A percentile compares a stretch with the other conserved stretches of the same genome.
These are phyloP conservation scores for Eimeria maxima DNA, from an alignment of 169 alveolate species.

Conservation along the genomic window DNA sequence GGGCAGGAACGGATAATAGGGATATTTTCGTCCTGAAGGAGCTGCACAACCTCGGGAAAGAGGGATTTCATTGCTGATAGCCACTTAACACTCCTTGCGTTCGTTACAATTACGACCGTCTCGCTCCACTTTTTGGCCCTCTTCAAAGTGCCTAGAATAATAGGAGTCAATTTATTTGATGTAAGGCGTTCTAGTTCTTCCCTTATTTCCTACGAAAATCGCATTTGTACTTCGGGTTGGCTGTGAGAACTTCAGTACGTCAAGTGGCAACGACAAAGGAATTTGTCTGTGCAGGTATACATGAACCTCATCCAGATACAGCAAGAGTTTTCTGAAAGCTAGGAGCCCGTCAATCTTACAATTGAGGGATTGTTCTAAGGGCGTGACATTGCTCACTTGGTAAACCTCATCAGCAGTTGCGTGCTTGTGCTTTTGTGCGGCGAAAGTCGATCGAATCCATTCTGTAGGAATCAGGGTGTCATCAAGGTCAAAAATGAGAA, in stretches of 20 bases:
- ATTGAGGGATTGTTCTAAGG: background rate
- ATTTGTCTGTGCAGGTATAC: background rate
- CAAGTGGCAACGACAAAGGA: background rate
- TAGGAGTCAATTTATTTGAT: conserved; percentile 85
- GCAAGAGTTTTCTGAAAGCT: background rate
- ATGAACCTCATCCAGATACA: background rate
- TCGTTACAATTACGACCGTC: conserved; percentile 91
- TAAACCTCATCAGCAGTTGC: conserved; percentile 72
- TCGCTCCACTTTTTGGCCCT: conserved; percentile 86
- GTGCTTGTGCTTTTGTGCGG: conserved; percentile 66
- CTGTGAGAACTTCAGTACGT: background rate
- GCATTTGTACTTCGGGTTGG: background rate
- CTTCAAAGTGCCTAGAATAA: conserved; percentile 84
- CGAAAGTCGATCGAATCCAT: conserved; percentile 88
- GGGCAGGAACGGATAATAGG: conserved; percentile 90
- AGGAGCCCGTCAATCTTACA: background rate
- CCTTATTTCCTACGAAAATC: conserved; percentile 80
- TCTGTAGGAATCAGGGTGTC: conserved; percentile 92
- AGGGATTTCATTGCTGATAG: conserved; percentile 88
- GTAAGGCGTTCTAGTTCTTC: conserved; percentile 88
- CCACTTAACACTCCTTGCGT: conserved; percentile 91
- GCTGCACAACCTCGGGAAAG: conserved; percentile 89
- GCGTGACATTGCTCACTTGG: conserved; percentile 36
- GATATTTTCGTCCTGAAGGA: conserved; percentile 85
- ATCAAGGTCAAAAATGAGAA: conserved; percentile 90